These are phyloP conservation scores for Rhodotorula toruloides DNA, from an alignment of 768 basidiomycete genomes.

Conservation along the genomic window DNA sequence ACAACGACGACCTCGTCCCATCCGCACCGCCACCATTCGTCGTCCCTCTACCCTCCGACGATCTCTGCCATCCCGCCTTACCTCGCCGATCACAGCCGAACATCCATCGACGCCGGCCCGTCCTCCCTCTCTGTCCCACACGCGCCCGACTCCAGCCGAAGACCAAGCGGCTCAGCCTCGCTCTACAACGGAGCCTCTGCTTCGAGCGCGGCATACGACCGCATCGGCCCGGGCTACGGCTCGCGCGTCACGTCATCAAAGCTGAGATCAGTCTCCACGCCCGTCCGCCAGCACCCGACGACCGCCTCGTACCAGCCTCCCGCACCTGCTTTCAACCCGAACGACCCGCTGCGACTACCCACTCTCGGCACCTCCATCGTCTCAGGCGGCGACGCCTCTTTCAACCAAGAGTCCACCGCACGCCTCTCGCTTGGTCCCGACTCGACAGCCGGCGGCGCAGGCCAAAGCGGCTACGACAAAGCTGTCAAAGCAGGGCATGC, in stretches of 20 bases:
- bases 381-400: neutral
- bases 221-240: constrained; percentile 17
- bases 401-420: neutral
- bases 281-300: neutral
- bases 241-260: neutral
- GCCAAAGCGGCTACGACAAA: constrained; percentile 34
- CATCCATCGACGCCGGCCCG: neutral
- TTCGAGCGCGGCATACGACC: constrained; percentile 25
- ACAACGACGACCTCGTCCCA: constrained; percentile 20
- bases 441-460: constrained; percentile 9
- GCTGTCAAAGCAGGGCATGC: constrained; percentile 12
- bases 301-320: constrained; percentile 38
- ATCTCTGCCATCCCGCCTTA: constrained; percentile 31
- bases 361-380: too few species aligned
- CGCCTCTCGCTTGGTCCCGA: constrained; percentile 18
- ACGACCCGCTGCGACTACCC: neutral
- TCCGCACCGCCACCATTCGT: constrained; percentile 12
- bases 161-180: neutral
- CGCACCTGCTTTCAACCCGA: constrained; percentile 24
- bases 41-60: constrained; percentile 11
- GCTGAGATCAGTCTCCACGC: neutral
- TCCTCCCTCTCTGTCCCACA: constrained; percentile 20
- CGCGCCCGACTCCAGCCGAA: neutral
- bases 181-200: constrained; percentile 24
- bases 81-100: constrained; percentile 9